These are phyloP conservation scores for Ambispora gerdemannii DNA, from an alignment of 192 early-diverging fungal species.

Conservation along the genomic window DNA sequence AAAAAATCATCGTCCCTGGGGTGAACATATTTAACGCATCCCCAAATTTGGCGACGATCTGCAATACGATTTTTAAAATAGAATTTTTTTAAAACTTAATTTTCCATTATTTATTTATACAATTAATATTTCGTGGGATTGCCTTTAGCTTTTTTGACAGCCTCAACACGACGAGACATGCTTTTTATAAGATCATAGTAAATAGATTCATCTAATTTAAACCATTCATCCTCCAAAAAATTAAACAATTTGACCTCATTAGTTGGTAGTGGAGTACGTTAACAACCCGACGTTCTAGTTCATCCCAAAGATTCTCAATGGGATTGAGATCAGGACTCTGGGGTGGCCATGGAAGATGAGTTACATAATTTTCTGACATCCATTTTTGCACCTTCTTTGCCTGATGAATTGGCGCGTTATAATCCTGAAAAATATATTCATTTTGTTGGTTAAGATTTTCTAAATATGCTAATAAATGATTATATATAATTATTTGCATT, in stretches of 20 bases:
- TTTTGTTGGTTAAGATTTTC: not conserved
- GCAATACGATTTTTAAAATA: too few relatives aligned
- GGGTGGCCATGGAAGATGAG: slow-evolving; percentile 8
- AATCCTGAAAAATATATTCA: slow-evolving; percentile 3
- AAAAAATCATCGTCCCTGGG: too few relatives aligned
- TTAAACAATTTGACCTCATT: not conserved
- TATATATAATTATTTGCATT: slow-evolving; percentile 10
- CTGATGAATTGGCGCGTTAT: slow-evolving; percentile 10
- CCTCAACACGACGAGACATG: not conserved
- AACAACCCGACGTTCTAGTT: not conserved
- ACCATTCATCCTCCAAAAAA: not conserved
- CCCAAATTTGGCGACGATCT: too few relatives aligned
- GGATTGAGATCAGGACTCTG: slow-evolving; percentile 9
- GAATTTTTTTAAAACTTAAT: too few relatives aligned
- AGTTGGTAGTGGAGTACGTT: not conserved
- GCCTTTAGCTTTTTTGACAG: not conserved
- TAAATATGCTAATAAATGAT: slow-evolving; percentile 3
- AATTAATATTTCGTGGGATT: slow-evolving; percentile 22
- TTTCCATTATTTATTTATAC: not conserved
- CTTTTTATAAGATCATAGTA: slow-evolving; percentile 2
- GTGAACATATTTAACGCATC: too few relatives aligned
- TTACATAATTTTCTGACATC: not conserved
- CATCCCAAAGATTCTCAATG: slow-evolving; percentile 17
- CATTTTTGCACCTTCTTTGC: not conserved
- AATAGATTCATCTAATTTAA: slow-evolving; percentile 1